Conservation (phyloP, 2,329 filamentous ascomycete genomes). For the Pseudocercospora crystallina region DNA sequence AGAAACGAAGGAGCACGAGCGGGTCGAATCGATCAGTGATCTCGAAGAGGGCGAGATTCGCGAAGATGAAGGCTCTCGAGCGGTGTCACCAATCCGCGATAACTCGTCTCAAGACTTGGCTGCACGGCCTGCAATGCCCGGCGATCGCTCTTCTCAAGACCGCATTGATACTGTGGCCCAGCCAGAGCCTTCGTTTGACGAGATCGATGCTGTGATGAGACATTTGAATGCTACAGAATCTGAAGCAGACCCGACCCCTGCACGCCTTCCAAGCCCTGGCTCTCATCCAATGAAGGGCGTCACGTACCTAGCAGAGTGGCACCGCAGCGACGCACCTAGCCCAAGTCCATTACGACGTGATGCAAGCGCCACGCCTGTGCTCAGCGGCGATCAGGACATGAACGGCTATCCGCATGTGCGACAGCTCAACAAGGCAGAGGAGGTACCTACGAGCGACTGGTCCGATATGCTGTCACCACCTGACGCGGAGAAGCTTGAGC, state of each 20-base stretch:
- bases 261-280: conserved; percentile 27
- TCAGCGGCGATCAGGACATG: conserved; percentile 44
- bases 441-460: conserved; percentile 82
- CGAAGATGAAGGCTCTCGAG: conserved; percentile 24
- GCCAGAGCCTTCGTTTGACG: conserved; percentile 62
- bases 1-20: conserved; percentile 13
- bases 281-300: conserved; percentile 31
- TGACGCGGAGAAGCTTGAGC: conserved; percentile 79
- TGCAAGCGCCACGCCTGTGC: conserved; percentile 12
- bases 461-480: conserved; percentile 79
- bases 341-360: conserved; percentile 56
- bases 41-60: conserved; percentile 36
- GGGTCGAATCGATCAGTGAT: conserved; percentile 31
- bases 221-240: conserved; percentile 74
- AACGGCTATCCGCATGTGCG: conserved; percentile 48
- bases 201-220: conserved; percentile 91
- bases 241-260: conserved; percentile 49
- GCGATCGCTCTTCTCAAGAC: conserved; percentile 8
- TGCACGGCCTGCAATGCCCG: conserved; percentile 1
- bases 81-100: conserved; percentile 17
- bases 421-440: conserved; percentile 62
- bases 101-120: conserved; percentile 9
- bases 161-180: conserved; percentile 23
- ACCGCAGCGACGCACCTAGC: conserved; percentile 69
- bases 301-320: conserved; percentile 34